Evolutionary conservation across 2,329 filamentous ascomycete genomes (phyloP).

Genomic region (Sporothrix phasma): DNA sequence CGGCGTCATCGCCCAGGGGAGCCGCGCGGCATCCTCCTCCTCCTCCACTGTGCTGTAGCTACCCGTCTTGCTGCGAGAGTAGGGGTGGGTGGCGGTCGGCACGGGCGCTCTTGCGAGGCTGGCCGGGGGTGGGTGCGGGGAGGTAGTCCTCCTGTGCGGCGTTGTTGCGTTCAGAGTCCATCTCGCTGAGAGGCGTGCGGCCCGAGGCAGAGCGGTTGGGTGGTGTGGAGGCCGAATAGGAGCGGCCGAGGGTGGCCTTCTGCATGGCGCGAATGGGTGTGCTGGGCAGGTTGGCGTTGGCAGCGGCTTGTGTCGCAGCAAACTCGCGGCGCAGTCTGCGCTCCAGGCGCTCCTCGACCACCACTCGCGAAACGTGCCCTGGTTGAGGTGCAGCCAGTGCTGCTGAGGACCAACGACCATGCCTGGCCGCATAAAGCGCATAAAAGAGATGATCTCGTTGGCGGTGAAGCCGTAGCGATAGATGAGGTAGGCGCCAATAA

Average conservation of each 20-base stretch:
- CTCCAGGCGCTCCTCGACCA: constrained; percentile 82
- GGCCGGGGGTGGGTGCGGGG: constrained; percentile 87
- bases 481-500: constrained; percentile 96
- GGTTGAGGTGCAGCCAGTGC: constrained; percentile 97
- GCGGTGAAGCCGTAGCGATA: constrained; percentile 96
- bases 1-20: constrained; percentile 43
- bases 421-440: constrained; percentile 97
- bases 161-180: constrained; percentile 67
- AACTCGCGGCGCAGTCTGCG: constrained; percentile 53
- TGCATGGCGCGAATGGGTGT: constrained; percentile 54
- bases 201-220: constrained; percentile 67
- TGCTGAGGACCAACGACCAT: constrained; percentile 99
- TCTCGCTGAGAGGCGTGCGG: constrained; percentile 83
- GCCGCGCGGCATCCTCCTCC: constrained; percentile 38
- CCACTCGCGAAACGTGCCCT: constrained; percentile 96
- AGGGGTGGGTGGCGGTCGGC: constrained; percentile 65
- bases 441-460: constrained; percentile 93
- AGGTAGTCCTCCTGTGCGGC: constrained; percentile 80
- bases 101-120: constrained; percentile 81
- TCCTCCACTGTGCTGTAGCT: constrained; percentile 37
- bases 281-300: constrained; percentile 34
- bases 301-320: constrained; percentile 33
- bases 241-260: constrained; percentile 47
- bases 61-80: constrained; percentile 45
- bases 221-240: constrained; percentile 57